Conservation (phyloP, 331 rosid species). For the Stylosanthes scabra region DNA sequence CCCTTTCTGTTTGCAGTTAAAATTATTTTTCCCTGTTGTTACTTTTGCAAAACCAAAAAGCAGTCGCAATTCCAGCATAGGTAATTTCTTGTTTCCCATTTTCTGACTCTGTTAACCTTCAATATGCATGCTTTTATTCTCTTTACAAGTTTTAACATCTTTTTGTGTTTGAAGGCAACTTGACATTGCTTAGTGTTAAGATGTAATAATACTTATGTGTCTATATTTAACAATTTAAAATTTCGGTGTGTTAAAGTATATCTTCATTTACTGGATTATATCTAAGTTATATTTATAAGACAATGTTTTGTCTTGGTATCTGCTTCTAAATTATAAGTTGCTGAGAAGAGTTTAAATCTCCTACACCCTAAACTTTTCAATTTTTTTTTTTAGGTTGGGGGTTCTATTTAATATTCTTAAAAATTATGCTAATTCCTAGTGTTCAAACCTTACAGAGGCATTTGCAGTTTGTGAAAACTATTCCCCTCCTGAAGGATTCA, state of each 20-base stretch:
- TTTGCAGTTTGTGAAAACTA: constrained; percentile 97
- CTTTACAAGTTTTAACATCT: background rate
- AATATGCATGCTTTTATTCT: background rate
- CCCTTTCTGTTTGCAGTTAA: constrained; percentile 58
- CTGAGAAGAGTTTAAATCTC: too few species aligned
- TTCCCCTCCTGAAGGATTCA: constrained; percentile 92
- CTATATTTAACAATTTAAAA: too few species aligned
- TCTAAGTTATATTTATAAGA: too few species aligned
- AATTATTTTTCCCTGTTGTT: constrained; percentile 72
- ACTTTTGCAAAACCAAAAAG: constrained; percentile 83
- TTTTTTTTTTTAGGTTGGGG: background rate
- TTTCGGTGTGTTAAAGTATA: too few species aligned
- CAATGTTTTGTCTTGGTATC: too few species aligned
- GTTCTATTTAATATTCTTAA: background rate
- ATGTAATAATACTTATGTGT: too few species aligned
- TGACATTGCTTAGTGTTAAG: background rate
- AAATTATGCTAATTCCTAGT: constrained; percentile 35
- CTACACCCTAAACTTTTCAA: too few species aligned
- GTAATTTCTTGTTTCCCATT: constrained; percentile 45
- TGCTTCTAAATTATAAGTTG: too few species aligned
- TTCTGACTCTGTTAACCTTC: constrained; percentile 14
- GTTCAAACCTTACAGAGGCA: constrained; percentile 68
- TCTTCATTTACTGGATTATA: too few species aligned
- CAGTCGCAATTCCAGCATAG: constrained; percentile 79
- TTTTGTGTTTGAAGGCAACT: background rate